Evolutionary conservation across 1,139 yeast species (phyloP), one percentile per base, ranked within the genome.

Genomic region (Ogataea hybrid): DNA sequence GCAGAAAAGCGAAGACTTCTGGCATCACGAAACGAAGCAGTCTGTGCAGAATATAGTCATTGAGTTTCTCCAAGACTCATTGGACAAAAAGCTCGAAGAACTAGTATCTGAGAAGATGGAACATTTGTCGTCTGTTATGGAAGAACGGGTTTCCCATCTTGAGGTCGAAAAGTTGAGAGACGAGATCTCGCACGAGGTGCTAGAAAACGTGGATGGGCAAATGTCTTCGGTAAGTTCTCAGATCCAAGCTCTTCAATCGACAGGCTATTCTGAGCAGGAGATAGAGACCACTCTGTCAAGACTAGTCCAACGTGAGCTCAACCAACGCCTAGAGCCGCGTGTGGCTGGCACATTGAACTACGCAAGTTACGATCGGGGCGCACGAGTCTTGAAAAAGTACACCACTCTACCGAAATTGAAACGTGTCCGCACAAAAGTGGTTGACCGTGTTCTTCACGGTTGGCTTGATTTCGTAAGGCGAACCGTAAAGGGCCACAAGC

Each of bases 371-470:
- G 58, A 53, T 4, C 42, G 41, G 8, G 56, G 57, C 15, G 59
- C 58, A 5, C 46, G 51, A 9, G 48, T 59, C 2, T 39, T 51
- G 9, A 28, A 46, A n/a, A 37, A 40, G 12, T 20, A 56, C 14
- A 58, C 62, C 2, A 51, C 53, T 14, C 17, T 48, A 6, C 57
- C 59, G 6, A 50, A 51, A 32, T 22, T 49, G 30, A 47, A 52
- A 12, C 47, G 58, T 30, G 32, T 52, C 6, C 45, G 62, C 27
- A 52, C 52, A 12, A 35, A 47, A 12, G 36, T 47, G 2, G 5
- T 43, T n/a, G 56, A 53, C 15, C 44, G 61, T 22, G 39, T 57
- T 1, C 21, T 52, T 5, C 51, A 57, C 37, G 63, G 63, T 2
- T 55, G 53, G 40, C 34, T 50, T 2, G 62, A 58, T 43, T 57